Evolutionary conservation across 257 asterid genomes (phyloP), one percentile per base, ranked within the genome.

Genomic region (Petunia axillaris): DNA sequence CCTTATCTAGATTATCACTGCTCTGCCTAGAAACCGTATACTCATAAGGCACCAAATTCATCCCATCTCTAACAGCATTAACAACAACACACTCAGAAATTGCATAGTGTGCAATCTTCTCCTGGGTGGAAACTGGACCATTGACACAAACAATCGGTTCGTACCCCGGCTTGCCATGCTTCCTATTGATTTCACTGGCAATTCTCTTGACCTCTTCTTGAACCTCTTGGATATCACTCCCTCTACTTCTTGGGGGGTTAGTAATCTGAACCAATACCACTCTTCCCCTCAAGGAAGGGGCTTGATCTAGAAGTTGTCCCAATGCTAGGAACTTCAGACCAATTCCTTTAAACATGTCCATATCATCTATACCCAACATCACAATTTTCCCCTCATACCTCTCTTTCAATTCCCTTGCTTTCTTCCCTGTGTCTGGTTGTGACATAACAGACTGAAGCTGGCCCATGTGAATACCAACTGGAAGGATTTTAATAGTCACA

Each of bases 21-120:
- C 98, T 93, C 84, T 94, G 93, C 76, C 98, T 92, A 44, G 90
- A 89, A 2, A 91, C 95, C 0, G 91, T 94, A 60, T 94, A 92
- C 91, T 90, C 86, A 54, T 94, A 94, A 39, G 98, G 97, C 48
- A 94, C 95, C 68, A 94, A 88, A 82, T 94, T 94, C 97, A 94
- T 88, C 40, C 98, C 98, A 82, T 94, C 98, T 82, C 98, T 87
- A 53, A 94, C 94, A 16, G 97, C 97, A 90, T 91, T 94, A 64
- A 94, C 98, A 80, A 94, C 94, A 13, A 88, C 94, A 82, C 97
- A 92, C 44, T 94, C 98, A 4, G 98, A 85, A 48, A 94, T 86
- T 2, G 87, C 85, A 43, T 76, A 91, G 59, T 94, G 89, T 2
- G 94, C 97, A 59, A 91, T 89, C 82, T 92, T 92, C 9, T 90